These are phyloP conservation scores for Heterobasidion parviporum DNA, from an alignment of 1,284 basidiomycete species.

Conservation along the genomic window DNA sequence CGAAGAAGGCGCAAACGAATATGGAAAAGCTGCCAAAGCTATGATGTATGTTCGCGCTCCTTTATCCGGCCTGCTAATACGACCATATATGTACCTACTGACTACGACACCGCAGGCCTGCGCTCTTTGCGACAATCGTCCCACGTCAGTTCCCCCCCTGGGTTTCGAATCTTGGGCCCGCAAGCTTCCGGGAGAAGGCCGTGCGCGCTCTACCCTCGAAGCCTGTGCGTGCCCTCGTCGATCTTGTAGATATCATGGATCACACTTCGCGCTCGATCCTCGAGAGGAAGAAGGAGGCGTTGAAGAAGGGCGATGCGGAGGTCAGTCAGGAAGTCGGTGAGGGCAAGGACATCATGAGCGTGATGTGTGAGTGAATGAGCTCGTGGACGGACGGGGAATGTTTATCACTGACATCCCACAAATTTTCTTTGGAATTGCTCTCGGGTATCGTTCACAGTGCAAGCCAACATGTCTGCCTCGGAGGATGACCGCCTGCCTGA, in stretches of 20 bases:
- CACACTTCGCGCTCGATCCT: conserved; percentile 32
- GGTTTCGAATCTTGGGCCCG: neutral
- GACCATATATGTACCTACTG: neutral
- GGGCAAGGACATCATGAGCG: conserved; percentile 1
- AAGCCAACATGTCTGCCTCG: conserved; percentile 5
- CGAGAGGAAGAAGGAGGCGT: conserved; percentile 21
- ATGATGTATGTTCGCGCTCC: conserved; percentile 13
- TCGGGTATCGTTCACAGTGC: neutral
- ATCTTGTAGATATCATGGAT: conserved; percentile 41
- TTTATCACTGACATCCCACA: neutral
- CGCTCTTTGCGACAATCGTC: conserved; percentile 5
- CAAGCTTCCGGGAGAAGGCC: neutral
- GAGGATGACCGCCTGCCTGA: conserved; percentile 6
- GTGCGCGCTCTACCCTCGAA: conserved; percentile 4
- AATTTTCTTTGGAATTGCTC: too few relatives aligned
- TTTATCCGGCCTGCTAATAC: neutral
- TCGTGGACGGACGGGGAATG: neutral
- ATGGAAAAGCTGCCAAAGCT: conserved; percentile 17
- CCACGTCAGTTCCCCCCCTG: neutral
- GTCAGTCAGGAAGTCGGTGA: conserved; percentile 6
- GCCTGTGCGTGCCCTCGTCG: too few relatives aligned
- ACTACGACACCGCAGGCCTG: neutral
- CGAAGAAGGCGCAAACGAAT: conserved; percentile 8
- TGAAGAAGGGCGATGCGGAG: conserved; percentile 22
- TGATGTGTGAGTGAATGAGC: conserved; percentile 1